A percentile compares a stretch with the other conserved stretches of the same genome.
Conservation (phyloP, 2,329 filamentous ascomycete genomes). For the Colletotrichum sp. region DNA sequence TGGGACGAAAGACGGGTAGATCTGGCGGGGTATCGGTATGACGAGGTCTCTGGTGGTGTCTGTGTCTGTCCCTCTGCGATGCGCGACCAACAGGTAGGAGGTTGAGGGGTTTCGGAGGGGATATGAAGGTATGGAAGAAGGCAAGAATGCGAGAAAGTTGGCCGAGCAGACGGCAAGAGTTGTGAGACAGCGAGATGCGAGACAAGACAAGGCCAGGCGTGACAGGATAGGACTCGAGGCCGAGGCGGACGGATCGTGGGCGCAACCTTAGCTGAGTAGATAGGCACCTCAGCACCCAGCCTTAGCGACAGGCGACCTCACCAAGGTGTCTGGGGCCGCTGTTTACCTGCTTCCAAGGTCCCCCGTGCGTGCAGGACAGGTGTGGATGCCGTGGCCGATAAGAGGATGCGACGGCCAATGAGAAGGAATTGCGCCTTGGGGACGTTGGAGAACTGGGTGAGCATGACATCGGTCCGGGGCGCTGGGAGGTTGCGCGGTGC, state of each 20-base stretch:
- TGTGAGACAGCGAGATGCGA: neutral
- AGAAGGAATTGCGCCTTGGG: neutral
- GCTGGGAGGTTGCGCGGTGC: neutral
- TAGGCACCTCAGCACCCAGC: neutral
- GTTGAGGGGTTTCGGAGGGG: neutral
- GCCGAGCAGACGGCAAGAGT: neutral
- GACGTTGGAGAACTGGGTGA: neutral
- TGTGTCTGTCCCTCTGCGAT: neutral
- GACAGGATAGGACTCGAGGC: neutral
- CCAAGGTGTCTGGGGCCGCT: neutral
- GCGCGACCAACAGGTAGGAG: neutral
- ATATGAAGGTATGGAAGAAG: neutral
- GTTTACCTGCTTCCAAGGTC: slow-evolving; percentile 7
- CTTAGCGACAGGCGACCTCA: neutral
- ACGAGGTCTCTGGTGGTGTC: neutral
- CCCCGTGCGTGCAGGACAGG: neutral
- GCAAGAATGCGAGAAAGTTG: neutral
- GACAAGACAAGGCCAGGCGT: neutral
- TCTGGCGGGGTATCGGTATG: neutral
- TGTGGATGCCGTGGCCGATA: slow-evolving; percentile 12
- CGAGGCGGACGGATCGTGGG: slow-evolving; percentile 1
- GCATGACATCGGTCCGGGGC: neutral
- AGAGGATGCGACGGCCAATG: slow-evolving; percentile 11
- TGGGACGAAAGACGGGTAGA: slow-evolving; percentile 5
- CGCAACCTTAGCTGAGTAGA: neutral